Conservation (phyloP, 1,284 basidiomycete species). For the Gymnopus androsaceus region DNA sequence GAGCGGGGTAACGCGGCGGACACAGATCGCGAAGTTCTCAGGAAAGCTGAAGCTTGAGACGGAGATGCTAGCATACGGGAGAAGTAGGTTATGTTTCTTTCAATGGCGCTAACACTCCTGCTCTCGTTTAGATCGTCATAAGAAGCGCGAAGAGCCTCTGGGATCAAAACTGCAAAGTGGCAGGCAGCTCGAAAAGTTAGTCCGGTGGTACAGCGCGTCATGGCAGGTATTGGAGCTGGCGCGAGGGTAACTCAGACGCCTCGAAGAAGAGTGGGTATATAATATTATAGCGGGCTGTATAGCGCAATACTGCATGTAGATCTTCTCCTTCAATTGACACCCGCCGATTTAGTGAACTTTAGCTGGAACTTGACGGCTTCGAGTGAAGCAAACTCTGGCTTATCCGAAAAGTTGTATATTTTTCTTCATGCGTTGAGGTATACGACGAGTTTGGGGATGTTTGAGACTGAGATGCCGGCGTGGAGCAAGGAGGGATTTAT, state of each 20-base stretch:
- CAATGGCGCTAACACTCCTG: not conserved
- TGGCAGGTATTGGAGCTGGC: slow-evolving; percentile 68
- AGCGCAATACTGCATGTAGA: too few relatives aligned
- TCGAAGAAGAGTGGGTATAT: slow-evolving; percentile 53
- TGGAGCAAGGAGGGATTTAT: slow-evolving; percentile 70
- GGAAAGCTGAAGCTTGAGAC: slow-evolving; percentile 87
- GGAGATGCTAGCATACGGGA: slow-evolving; percentile 85
- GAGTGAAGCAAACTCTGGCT: too few relatives aligned
- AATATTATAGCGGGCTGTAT: slow-evolving; percentile 7
- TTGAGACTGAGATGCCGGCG: slow-evolving; percentile 73
- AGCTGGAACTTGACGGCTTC: too few relatives aligned
- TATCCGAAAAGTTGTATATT: slow-evolving; percentile 89
- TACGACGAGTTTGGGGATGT: slow-evolving; percentile 73
- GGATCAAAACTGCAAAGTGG: slow-evolving; percentile 58
- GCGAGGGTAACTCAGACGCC: slow-evolving; percentile 66
- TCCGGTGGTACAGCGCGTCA: slow-evolving; percentile 81
- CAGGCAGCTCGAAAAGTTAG: slow-evolving; percentile 65
- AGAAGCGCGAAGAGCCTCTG: slow-evolving; percentile 66
- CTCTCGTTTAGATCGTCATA: slow-evolving; percentile 52
- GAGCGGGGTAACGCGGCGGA: slow-evolving; percentile 72
- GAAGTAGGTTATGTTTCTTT: slow-evolving; percentile 58
- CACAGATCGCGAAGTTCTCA: slow-evolving; percentile 88
- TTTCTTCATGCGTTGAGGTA: slow-evolving; percentile 90
- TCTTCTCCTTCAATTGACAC: too few relatives aligned
- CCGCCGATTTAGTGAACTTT: too few relatives aligned